Conservation (phyloP, 73 alveolate genomes). For the Stentor roeselii region DNA sequence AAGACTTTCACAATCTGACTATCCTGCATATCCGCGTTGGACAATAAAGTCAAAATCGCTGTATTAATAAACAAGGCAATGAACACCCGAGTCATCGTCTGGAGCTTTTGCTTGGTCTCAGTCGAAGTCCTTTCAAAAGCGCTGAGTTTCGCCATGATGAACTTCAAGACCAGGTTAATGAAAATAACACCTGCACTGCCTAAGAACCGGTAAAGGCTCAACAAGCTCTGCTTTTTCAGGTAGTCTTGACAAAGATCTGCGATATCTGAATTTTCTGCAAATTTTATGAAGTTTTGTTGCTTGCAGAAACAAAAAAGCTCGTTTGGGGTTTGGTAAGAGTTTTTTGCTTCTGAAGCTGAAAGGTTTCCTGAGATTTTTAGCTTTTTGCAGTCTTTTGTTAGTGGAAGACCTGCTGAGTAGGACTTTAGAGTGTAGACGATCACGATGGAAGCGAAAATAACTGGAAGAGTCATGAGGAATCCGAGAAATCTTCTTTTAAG, state of each 20-base stretch:
- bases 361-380: neutral
- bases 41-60: neutral
- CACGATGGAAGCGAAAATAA: neutral
- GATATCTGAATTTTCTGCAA: neutral
- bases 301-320: conserved; percentile 11
- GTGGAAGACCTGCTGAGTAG: neutral
- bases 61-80: neutral
- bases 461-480: neutral
- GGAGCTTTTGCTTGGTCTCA: neutral
- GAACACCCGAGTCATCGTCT: neutral
- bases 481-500: neutral
- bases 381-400: neutral
- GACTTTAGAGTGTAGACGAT: neutral
- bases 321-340: neutral
- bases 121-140: neutral
- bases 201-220: too few species aligned
- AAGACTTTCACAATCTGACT: neutral
- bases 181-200: conserved; percentile 30
- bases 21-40: neutral
- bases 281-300: neutral
- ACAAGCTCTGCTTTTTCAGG: neutral
- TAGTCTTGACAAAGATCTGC: neutral
- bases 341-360: neutral
- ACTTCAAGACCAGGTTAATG: neutral
- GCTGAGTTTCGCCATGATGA: neutral